Percentiles rank a stretch among this genome's conserved stretches.
Evolutionary conservation across 495 filamentous ascomycete species (phyloP).

Genomic region (Annulohypoxylon stygium): DNA sequence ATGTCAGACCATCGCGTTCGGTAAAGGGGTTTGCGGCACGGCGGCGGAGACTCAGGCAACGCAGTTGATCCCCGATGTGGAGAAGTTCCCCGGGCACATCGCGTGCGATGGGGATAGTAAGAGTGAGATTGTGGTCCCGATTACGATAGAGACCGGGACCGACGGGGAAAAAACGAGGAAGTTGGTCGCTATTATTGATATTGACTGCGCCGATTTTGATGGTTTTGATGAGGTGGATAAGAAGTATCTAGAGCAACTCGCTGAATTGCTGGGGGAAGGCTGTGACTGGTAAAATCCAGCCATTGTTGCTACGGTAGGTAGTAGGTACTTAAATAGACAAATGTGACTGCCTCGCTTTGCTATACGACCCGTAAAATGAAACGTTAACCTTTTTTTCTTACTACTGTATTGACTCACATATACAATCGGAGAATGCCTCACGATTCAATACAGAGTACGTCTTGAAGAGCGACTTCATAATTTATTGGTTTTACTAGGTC

Average conservation of each 20-base stretch:
- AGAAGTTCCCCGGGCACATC: constrained; percentile 87
- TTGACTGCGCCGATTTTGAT: constrained; percentile 78
- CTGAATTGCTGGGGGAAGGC: constrained; percentile 69
- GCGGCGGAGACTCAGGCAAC: constrained; percentile 74
- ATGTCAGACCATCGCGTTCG: constrained; percentile 85
- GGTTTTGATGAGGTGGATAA: constrained; percentile 85
- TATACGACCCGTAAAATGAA: too few relatives aligned
- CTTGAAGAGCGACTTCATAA: too few relatives aligned
- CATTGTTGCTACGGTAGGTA: too few relatives aligned
- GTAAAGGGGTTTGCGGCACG: constrained; percentile 85
- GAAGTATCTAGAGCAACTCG: constrained; percentile 76
- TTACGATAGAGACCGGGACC: constrained; percentile 61
- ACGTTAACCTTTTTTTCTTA: too few relatives aligned
- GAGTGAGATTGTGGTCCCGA: constrained; percentile 93
- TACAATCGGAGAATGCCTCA: too few relatives aligned
- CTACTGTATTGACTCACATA: too few relatives aligned
- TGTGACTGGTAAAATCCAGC: constrained; percentile 88
- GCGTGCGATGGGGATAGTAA: constrained; percentile 85
- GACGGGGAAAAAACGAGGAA: constrained; percentile 57
- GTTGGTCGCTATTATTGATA: constrained; percentile 87
- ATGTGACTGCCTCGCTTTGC: too few relatives aligned
- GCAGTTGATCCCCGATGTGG: constrained; percentile 81
- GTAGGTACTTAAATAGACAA: too few relatives aligned
- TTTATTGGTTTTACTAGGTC: too few relatives aligned
- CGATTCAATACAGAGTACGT: too few relatives aligned